Percentiles rank a stretch among this genome's conserved stretches.
Conservation (phyloP, 805 yeast genomes). For the Torulaspora gathmanii region DNA sequence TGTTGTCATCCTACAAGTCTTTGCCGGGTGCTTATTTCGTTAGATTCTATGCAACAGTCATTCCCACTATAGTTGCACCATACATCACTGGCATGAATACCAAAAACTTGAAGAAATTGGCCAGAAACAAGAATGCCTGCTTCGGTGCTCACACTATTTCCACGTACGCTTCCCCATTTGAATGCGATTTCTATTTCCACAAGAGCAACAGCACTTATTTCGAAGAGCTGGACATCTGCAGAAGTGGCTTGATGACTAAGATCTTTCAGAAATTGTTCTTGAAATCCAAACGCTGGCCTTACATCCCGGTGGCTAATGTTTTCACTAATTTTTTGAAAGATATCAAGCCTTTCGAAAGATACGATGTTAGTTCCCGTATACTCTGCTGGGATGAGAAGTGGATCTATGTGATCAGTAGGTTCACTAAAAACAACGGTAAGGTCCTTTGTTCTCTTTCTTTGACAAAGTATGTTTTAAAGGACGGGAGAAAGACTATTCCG, state of each 20-base stretch:
- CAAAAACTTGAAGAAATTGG: slow-evolving; percentile 19
- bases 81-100: slow-evolving; percentile 26
- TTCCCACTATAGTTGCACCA: slow-evolving; percentile 42
- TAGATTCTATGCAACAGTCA: slow-evolving; percentile 52
- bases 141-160: slow-evolving; percentile 43
- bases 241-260: slow-evolving; percentile 56
- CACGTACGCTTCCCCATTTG: slow-evolving; percentile 68
- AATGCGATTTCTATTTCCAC: slow-evolving; percentile 82
- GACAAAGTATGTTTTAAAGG: slow-evolving; percentile 78
- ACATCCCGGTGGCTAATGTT: slow-evolving; percentile 73
- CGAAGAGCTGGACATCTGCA: slow-evolving; percentile 71
- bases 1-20: slow-evolving; percentile 46
- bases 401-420: slow-evolving; percentile 66
- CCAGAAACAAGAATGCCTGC: slow-evolving; percentile 21
- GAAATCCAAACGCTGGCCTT: slow-evolving; percentile 46
- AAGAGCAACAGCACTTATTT: slow-evolving; percentile 85
- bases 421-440: slow-evolving; percentile 42
- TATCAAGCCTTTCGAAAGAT: slow-evolving; percentile 60
- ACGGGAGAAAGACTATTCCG: slow-evolving; percentile 66
- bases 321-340: slow-evolving; percentile 66
- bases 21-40: slow-evolving; percentile 62
- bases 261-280: slow-evolving; percentile 55
- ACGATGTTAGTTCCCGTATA: slow-evolving; percentile 52
- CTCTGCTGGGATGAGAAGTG: slow-evolving; percentile 86
- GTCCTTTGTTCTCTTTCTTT: slow-evolving; percentile 53